Evolutionary conservation across 1,284 basidiomycete genomes (phyloP).

Genomic region (Microbotryomycetes sp.): DNA sequence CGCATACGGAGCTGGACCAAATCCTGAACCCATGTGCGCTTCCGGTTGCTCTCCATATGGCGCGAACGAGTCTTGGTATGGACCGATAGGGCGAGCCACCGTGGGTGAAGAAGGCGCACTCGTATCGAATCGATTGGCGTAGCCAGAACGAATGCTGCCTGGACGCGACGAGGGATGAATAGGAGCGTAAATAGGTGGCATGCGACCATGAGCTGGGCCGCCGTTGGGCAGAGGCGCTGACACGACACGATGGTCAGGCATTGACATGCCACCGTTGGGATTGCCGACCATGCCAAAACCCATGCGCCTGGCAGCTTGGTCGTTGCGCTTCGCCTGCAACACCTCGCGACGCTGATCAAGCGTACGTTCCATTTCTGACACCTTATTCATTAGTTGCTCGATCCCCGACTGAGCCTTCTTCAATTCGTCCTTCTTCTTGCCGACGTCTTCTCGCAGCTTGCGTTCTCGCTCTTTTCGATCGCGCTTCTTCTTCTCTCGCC

Average conservation of each 20-base stretch:
- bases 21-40: background rate
- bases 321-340: constrained; percentile 22
- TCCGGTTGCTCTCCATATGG: background rate
- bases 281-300: constrained; percentile 25
- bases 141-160: constrained; percentile 21
- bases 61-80: background rate
- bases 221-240: background rate
- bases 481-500: constrained; percentile 49
- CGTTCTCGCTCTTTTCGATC: constrained; percentile 39
- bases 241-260: constrained; percentile 51
- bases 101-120: background rate
- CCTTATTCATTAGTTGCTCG: constrained; percentile 58
- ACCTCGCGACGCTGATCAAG: constrained; percentile 35
- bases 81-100: background rate
- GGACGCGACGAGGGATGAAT: constrained; percentile 17
- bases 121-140: background rate
- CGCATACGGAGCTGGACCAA: background rate
- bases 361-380: constrained; percentile 57
- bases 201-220: background rate
- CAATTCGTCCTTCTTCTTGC: constrained; percentile 39
- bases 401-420: constrained; percentile 47
- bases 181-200: constrained; percentile 11
- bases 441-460: constrained; percentile 39
- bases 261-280: constrained; percentile 50
- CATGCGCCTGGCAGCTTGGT: constrained; percentile 12